These are phyloP conservation scores for Fagopyrum esculentum DNA, from an alignment of 148 eudicot genomes.

Conservation along the genomic window DNA sequence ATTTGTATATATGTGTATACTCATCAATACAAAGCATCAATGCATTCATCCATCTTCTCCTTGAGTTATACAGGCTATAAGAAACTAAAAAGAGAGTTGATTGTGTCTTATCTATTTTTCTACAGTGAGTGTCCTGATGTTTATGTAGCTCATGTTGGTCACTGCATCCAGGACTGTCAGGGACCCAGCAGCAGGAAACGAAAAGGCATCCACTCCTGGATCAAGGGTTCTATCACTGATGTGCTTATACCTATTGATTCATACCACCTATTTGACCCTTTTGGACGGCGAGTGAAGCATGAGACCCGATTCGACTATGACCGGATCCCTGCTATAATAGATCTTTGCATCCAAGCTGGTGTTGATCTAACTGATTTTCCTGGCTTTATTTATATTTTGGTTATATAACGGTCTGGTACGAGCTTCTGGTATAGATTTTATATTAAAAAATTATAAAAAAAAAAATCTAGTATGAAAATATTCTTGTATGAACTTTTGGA, in stretches of 20 bases:
- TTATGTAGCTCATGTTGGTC: constrained; percentile 59
- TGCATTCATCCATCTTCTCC: too few species aligned
- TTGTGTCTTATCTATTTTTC: not conserved
- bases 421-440: too few species aligned
- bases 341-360: constrained; percentile 97
- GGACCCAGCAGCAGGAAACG: constrained; percentile 61
- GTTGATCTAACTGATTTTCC: constrained; percentile 77
- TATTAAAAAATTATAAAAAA: too few species aligned
- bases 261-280: constrained; percentile 89
- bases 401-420: too few species aligned
- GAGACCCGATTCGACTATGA: constrained; percentile 81
- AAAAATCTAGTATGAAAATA: too few species aligned
- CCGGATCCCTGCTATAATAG: constrained; percentile 90
- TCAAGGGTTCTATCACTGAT: constrained; percentile 81
- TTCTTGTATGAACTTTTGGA: too few species aligned
- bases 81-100: not conserved
- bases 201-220: constrained; percentile 69
- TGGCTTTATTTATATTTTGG: too few species aligned
- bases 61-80: not conserved
- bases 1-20: too few species aligned
- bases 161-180: constrained; percentile 61
- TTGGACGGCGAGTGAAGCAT: constrained; percentile 75
- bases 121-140: constrained; percentile 85
- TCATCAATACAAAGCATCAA: too few species aligned
- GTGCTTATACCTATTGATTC: constrained; percentile 79